Base-by-base conservation (phyloP, 768 basidiomycete genomes). In the Suillus lakei region DNA sequence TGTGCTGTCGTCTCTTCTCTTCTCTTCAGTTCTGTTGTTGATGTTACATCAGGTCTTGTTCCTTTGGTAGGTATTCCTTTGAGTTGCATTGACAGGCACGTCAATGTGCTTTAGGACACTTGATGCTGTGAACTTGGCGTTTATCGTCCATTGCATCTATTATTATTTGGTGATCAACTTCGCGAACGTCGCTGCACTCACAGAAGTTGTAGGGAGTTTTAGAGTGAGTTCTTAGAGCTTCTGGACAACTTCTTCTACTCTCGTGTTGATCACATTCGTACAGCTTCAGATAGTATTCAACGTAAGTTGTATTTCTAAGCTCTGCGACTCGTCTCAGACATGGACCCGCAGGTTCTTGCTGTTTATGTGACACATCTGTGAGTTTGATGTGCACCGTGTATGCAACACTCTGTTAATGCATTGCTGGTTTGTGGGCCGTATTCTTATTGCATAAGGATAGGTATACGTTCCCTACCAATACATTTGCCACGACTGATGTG, bases 141-240 rank as follows among this genome's bases (percentile, higher is more conserved):
- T 81, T 18, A 67, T 78, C 30, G 74, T 78, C 4, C 77, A 80
- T 62, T 70, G 70, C 34, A 41, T 80, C 18, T 81, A 82, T 67
- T 75, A 70, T 67, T 81, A 80, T 70, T 61, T 78, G 44, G 73
- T 82, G 48, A 70, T n/a, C n/a, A n/a, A n/a, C n/a, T n/a, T 74
- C 60, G 70, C 61, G 36, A 77, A 79, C 61, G 71, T 76, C 2
- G 1, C 51, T 6, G 69, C 68, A 26, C 61, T 81, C 36, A 55
- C 70, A 5, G 67, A 58, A 3, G 72, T 77, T 3, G 76, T 71
- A 23, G 79, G 79, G 80, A 30, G 44, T 28, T 50, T 64, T 15
- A 36, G 13, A 58, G 62, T 63, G 21, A 38, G 62, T 55, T 3
- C 13, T 13, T 39, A 39, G 5, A 5, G 10, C 26, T 13, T 59